A percentile compares a stretch with the other conserved stretches of the same genome.
Evolutionary conservation across 768 basidiomycete genomes (phyloP).

Genomic region (Mrakia hoshinonis): DNA sequence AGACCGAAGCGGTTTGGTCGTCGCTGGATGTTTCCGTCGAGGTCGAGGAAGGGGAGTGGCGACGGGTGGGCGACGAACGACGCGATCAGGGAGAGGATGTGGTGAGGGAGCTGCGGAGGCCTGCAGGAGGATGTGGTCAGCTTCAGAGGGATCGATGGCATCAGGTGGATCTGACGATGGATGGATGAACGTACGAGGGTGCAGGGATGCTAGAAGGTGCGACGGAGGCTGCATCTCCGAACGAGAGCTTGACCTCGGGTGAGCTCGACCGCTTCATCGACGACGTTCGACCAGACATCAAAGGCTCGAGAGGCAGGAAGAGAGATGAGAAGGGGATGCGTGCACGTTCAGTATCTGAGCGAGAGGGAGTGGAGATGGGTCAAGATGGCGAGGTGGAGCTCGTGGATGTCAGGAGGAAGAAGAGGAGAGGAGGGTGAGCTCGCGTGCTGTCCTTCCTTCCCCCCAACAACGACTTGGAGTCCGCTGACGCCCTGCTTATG

Average conservation of each 20-base stretch:
- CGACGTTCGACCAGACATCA: too few relatives aligned
- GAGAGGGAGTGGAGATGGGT: neutral
- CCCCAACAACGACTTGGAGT: too few relatives aligned
- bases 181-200: too few relatives aligned
- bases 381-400: neutral
- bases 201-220: too few relatives aligned
- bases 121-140: neutral
- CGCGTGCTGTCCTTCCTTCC: too few relatives aligned
- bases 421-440: neutral
- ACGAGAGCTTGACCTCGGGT: too few relatives aligned
- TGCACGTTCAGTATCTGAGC: neutral
- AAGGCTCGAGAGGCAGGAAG: neutral
- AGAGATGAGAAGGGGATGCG: neutral
- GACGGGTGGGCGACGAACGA: neutral
- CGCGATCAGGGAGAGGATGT: neutral
- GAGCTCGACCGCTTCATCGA: too few relatives aligned
- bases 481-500: too few relatives aligned
- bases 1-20: neutral
- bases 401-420: neutral
- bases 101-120: neutral
- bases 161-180: too few relatives aligned
- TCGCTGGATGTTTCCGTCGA: neutral
- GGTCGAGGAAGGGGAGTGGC: neutral
- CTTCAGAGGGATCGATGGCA: too few relatives aligned
- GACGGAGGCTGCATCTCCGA: too few relatives aligned